Base-by-base conservation (phyloP, 345 rosid species). In the Lepidium aucheri region DNA sequence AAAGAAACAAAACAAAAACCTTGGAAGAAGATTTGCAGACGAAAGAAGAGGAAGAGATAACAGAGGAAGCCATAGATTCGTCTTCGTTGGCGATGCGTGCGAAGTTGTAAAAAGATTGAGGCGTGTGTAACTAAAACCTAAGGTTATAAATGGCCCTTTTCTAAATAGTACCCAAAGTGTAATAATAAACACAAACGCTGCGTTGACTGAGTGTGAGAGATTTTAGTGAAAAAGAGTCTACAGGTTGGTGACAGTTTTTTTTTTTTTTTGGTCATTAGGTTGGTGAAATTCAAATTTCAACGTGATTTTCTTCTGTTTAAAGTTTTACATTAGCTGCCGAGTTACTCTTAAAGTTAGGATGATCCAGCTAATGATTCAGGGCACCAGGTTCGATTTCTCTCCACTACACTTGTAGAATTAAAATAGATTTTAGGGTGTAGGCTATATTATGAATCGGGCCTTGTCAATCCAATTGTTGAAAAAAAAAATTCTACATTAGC, bases 61-160 rank as follows among this genome's bases (percentile, higher is more conserved):
- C 39, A 32, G 84, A 84, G 57, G 82, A 79, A 7, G 85, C 80
- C 87, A 83, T 83, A 10, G 32, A 9, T 22, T 5, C 14, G 39
- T 34, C 45, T 58, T 38, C 47, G 3, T 57, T 16, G 39, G 9
- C 18, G 18, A 20, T 47, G 40, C 30, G 40, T 14, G 50, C 12
- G 38, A 30, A 17, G 42, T 1, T 45, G 18, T 7, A 4, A 32
- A 8, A 17, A 60, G 52, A 7, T 22, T 11, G 67, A 14, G 46
- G 56, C 35, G 26, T 49, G 45, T 62, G 67, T 35, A n/a, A n/a
- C n/a, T 30, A 46, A 61, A 61, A 46, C 55, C 51, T 60, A 18
- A 46, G 28, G 51, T 5, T 46, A 17, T 44, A 17, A 7, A 43
- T 14, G 17, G 4, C 5, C 6, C 26, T 17, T 9, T 9, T 44